Base-by-base conservation (phyloP, 352 stramenopile species). In the Pythium phragmitis region DNA sequence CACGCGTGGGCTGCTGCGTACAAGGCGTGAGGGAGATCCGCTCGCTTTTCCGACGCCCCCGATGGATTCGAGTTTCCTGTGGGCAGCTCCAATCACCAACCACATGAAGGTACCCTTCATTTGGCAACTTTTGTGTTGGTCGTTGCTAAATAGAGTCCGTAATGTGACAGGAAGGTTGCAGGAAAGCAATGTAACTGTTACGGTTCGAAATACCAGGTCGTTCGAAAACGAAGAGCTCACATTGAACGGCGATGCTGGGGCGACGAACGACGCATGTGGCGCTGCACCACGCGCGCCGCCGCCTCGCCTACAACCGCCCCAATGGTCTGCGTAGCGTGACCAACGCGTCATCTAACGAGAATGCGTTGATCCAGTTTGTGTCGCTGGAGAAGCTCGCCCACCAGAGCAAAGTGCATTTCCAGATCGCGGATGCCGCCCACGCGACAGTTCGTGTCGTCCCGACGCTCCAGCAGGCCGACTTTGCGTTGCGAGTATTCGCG, bases 381-480 rank as follows among this genome's bases (percentile, higher is more conserved):
- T 65, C 76, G 41, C 63, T 91, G 8, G 64, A 69, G 21, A 69
- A 60, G 4, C 69, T 89, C 36, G 65, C 68, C 28, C 73, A 79
- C 17, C 73, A 84, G 30, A 72, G 76, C 30, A 62, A 60, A 17
- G 58, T 91, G 60, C 66, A 77, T 17, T 64, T 91, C 23, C 67
- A 79, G 57, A 63, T 84, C 30, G 63, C 59, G 4, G 77, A 85
- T 47, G 64, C 64, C 7, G 41, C 65, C 30, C 28, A 12, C 26
- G 77, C 78, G 9, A 51, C 68, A 42, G 59, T 88, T n/a, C 68
- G 77, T 54, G 57, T 91, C 21, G 60, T 83, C 14, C 82, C 82
- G 2, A 77, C 83, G 33, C 59, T 87, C n/a, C 70, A 67, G 8
- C 45, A 79, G 1, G 36, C 66, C n/a, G 80, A 88, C 23, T 89